These are phyloP conservation scores for Colletotrichum brevisporum DNA, from an alignment of 2,329 filamentous ascomycete species.

Conservation along the genomic window DNA sequence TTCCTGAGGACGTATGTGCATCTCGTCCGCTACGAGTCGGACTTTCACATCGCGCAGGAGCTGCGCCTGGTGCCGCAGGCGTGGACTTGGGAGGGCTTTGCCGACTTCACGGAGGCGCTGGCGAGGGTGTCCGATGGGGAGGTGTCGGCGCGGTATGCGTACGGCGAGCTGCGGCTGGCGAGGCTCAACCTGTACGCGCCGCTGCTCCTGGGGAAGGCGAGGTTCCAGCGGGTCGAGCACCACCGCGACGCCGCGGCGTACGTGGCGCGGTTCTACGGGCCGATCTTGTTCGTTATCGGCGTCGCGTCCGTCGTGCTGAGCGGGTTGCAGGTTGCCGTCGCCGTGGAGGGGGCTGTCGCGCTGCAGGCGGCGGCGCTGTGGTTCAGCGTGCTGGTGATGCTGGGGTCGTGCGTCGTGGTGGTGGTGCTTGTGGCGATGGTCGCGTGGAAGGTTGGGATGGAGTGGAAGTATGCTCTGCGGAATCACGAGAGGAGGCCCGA, in stretches of 20 bases:
- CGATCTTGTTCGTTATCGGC: slow-evolving; percentile 45
- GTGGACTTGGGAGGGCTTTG: slow-evolving; percentile 42
- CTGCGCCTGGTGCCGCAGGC: slow-evolving; percentile 37
- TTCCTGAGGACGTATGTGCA: slow-evolving; percentile 51
- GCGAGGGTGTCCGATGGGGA: slow-evolving; percentile 35
- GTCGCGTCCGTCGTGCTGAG: slow-evolving; percentile 44
- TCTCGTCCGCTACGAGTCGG: slow-evolving; percentile 51
- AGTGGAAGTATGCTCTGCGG: slow-evolving; percentile 42
- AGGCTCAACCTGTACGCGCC: slow-evolving; percentile 44
- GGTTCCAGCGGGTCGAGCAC: slow-evolving; percentile 44
- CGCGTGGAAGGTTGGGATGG: slow-evolving; percentile 39
- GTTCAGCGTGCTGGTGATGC: slow-evolving; percentile 38
- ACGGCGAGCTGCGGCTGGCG: slow-evolving; percentile 34
- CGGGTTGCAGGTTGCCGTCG: slow-evolving; percentile 43
- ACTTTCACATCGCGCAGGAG: slow-evolving; percentile 51
- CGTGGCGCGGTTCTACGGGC: slow-evolving; percentile 44
- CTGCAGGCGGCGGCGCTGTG: slow-evolving; percentile 29
- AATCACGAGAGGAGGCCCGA: slow-evolving; percentile 21
- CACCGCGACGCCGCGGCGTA: slow-evolving; percentile 43
- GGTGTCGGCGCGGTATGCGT: slow-evolving; percentile 40
- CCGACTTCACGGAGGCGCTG: slow-evolving; percentile 35
- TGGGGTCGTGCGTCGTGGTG: slow-evolving; percentile 29
- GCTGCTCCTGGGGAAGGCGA: slow-evolving; percentile 42
- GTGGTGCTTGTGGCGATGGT: slow-evolving; percentile 19
- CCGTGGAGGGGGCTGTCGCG: slow-evolving; percentile 23